Base-by-base conservation (phyloP, 345 rosid species). In the Ceriops tagal region DNA sequence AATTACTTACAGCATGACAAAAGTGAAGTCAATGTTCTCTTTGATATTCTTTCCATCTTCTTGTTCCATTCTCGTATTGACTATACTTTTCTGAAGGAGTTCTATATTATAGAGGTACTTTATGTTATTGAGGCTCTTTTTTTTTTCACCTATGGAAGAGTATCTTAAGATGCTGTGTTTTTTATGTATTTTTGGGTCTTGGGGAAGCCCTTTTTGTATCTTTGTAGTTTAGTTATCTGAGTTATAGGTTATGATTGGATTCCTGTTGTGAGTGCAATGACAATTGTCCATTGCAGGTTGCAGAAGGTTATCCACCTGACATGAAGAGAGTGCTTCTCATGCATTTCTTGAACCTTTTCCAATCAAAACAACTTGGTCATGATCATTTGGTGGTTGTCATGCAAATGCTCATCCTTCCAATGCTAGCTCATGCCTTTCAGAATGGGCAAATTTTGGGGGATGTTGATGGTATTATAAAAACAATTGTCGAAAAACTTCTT, bases 321-420 rank as follows among this genome's bases (percentile, higher is more conserved):
- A 84, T 87, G 92, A 92, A 92, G 86, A 95, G 72, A 81, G 81
- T 83, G 49, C 95, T 95, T 77, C 93, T 95, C 53, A 77, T 89
- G 73, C 98, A 92, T 79, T 95, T 95, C 72, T 82, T 95, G 58
- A 82, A 70, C 78, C 98, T 95, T 78, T 95, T 95, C 79, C 98
- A 95, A 75, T 78, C 93, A 39, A 95, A 90, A 80, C 96, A 95
- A 77, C 90, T 92, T 64, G 91, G 88, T 69, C 96, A 92, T 80
- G 97, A 90, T 64, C 99, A 95, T 81, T 73, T 92, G 83, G 99
- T 95, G 75, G 87, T 92, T 63, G 91, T 89, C 26, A 95, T 95
- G 99, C 96, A 92, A 89, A 92, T 95, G 96, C 99, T 92, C 65
- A 89, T 95, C 78, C 96, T 95, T 69, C 99, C 99, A 5, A 87